Evolutionary conservation across 2,329 filamentous ascomycete genomes (phyloP).

Genomic region (Aspergillus amoenus): DNA sequence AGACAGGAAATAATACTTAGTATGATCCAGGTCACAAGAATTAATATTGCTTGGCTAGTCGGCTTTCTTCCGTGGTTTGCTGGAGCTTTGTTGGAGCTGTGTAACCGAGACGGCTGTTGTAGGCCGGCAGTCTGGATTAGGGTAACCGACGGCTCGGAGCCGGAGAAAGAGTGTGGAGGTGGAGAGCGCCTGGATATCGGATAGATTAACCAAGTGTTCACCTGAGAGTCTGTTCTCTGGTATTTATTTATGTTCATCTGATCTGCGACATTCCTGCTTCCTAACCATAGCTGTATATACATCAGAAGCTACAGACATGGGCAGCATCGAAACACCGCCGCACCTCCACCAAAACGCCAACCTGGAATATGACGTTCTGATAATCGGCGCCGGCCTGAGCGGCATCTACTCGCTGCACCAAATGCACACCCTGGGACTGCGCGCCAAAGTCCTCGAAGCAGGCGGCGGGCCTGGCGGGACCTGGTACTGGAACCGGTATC

Average conservation of each 20-base stretch:
- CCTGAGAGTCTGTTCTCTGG: too few species aligned
- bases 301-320: constrained; percentile 6
- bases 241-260: too few species aligned
- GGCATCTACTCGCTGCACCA: constrained; percentile 55
- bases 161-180: too few species aligned
- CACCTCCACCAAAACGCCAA: constrained; percentile 8
- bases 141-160: neutral
- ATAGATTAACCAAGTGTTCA: too few species aligned
- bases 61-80: neutral
- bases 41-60: neutral
- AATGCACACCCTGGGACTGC: constrained; percentile 52
- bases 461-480: constrained; percentile 53
- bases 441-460: constrained; percentile 53
- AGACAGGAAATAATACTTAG: too few species aligned
- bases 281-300: too few species aligned
- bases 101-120: neutral
- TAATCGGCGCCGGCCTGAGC: constrained; percentile 24
- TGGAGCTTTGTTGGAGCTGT: neutral
- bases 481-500: constrained; percentile 60
- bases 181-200: too few species aligned
- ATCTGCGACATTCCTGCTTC: too few species aligned
- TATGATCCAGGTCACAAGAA: too few species aligned
- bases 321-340: constrained; percentile 11
- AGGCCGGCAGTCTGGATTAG: neutral
- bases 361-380: constrained; percentile 31